A percentile compares a stretch with the other conserved stretches of the same genome.
phyloP scores from a whole-genome alignment of 1,284 basidiomycete species.

The Fomitopsis betulina region DNA sequence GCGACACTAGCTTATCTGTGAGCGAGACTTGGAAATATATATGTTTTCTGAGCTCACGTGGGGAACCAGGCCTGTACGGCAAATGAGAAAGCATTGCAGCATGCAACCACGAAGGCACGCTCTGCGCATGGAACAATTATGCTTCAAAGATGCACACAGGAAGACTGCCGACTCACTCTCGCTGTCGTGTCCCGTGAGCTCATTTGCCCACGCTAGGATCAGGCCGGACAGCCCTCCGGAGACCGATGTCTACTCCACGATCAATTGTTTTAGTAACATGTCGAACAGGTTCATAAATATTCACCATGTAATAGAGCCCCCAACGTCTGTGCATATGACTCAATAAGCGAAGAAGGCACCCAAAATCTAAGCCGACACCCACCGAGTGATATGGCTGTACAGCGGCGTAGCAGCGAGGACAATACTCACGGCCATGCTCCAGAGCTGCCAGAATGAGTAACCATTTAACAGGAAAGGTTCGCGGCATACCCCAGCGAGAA shows the following conservation, averaged over 20 bases:
- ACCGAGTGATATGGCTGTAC: constrained; percentile 32
- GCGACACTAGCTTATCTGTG: constrained; percentile 24
- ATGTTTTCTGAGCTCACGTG: constrained; percentile 18
- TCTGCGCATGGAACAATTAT: constrained; percentile 18
- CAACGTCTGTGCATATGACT: constrained; percentile 30
- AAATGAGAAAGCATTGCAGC: constrained; percentile 37
- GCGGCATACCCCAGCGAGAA: constrained; percentile 33
- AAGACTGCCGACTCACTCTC: constrained; percentile 26
- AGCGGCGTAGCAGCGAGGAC: constrained; percentile 33
- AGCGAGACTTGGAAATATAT: not conserved
- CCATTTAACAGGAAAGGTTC: too few species aligned
- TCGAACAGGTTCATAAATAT: not conserved
- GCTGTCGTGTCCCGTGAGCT: constrained; percentile 34
- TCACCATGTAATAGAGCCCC: constrained; percentile 36
- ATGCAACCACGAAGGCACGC: constrained; percentile 35
- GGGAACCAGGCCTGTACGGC: constrained; percentile 33
- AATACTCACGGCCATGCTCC: constrained; percentile 29
- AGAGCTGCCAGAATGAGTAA: constrained; percentile 19
- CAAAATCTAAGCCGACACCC: not conserved
- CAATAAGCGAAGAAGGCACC: not conserved
- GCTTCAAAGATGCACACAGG: not conserved
- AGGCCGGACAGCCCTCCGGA: constrained; percentile 33
- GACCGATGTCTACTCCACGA: constrained; percentile 16
- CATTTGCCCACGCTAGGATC: constrained; percentile 39
- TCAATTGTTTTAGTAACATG: not conserved